These are phyloP conservation scores for Neofusicoccum sp. DNA, from an alignment of 2,329 filamentous ascomycete species.

Conservation along the genomic window DNA sequence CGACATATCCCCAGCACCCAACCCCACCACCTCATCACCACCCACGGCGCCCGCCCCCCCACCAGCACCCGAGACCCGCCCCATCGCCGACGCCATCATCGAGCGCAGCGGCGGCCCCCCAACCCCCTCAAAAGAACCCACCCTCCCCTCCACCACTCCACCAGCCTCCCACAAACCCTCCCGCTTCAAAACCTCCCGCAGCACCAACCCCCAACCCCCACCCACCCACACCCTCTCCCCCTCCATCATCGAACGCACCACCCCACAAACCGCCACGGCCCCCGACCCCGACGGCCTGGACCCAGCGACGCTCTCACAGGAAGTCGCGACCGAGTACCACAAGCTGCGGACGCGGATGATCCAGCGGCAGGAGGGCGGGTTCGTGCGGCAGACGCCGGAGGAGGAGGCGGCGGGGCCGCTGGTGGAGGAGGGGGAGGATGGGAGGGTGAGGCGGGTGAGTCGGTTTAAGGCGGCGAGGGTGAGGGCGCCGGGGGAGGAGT, in stretches of 20 bases:
- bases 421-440: conserved; percentile 65
- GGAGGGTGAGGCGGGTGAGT: conserved; percentile 61
- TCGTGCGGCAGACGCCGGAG: conserved; percentile 62
- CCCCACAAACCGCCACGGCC: conserved; percentile 25
- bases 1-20: conserved; percentile 61
- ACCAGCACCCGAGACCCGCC: conserved; percentile 18
- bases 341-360: conserved; percentile 79
- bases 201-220: conserved; percentile 22
- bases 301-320: conserved; percentile 67
- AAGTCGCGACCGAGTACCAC: conserved; percentile 81
- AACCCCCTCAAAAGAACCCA: conserved; percentile 18
- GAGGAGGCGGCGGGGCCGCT: conserved; percentile 64
- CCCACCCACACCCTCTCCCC: conserved; percentile 57
- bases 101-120: conserved; percentile 26
- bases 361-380: conserved; percentile 79
- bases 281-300: conserved; percentile 56
- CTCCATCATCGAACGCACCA: conserved; percentile 54
- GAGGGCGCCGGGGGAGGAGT: conserved; percentile 27
- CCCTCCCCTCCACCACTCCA: too few species aligned
- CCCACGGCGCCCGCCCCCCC: neutral
- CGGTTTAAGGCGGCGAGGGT: conserved; percentile 71
- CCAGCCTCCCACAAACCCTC: conserved; percentile 38
- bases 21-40: conserved; percentile 20
- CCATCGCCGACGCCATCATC: conserved; percentile 35
- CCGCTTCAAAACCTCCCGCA: conserved; percentile 39